Conservation (phyloP, 495 filamentous ascomycete species). For the Neurospora pannonica region DNA sequence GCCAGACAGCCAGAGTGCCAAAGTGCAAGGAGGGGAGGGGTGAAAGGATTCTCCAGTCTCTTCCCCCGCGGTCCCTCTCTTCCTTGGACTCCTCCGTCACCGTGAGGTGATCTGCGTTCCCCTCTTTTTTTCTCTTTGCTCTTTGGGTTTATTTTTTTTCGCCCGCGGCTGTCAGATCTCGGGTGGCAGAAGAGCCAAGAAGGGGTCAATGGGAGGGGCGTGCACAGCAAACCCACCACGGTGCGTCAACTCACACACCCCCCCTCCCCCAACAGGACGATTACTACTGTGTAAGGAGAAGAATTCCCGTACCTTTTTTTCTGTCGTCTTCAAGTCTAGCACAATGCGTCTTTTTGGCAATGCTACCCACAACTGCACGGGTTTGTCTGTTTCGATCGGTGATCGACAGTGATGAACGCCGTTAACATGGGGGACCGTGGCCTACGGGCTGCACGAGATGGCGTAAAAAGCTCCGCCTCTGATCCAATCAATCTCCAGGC, state of each 20-base stretch:
- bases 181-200: background rate
- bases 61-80: background rate
- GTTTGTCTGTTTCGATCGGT: constrained; percentile 15
- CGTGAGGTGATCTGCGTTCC: background rate
- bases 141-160: background rate
- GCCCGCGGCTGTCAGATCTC: background rate
- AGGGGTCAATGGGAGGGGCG: background rate
- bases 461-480: constrained; percentile 16
- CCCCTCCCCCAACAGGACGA: background rate
- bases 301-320: background rate
- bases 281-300: background rate
- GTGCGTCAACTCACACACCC: background rate
- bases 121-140: background rate
- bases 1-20: background rate
- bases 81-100: background rate
- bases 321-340: background rate
- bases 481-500: constrained; percentile 13
- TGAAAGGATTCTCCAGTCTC: background rate
- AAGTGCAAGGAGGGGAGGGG: background rate
- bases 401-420: constrained; percentile 28
- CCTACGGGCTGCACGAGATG: constrained; percentile 24
- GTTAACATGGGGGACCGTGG: constrained; percentile 21
- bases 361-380: constrained; percentile 11
- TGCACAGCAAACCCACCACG: background rate
- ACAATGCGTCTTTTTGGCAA: constrained; percentile 1